Evolutionary conservation across 2,329 filamentous ascomycete species (phyloP), one percentile per base, ranked within the genome.

Genomic region (Aspergillaceae sp.): DNA sequence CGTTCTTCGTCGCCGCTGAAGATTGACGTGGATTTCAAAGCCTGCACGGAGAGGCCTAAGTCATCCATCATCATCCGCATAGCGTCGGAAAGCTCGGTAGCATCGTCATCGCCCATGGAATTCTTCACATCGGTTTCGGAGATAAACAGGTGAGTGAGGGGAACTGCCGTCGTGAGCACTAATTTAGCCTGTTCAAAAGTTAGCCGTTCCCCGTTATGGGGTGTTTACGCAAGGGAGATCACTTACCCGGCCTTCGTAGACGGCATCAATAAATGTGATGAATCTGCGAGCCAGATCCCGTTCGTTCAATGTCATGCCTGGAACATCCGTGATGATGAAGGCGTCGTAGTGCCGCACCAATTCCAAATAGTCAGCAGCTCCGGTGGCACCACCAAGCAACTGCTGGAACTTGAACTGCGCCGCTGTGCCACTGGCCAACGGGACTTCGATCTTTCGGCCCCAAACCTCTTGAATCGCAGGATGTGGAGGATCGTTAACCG

Each of bases 231-330:
- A 42, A 38, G 19, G 35, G 7, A 11, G 19, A 11, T 11, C 32
- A 52, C 72, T 48, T 63, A 79, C 77, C 56, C 75, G 67, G 52
- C 70, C 74, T 67, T 98, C 92, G 62, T 98, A 98, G 4, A 96
- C 84, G 4, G 92, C 91, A 64, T 98, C 92, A 54, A 98, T 87
- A 57, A 98, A 96, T 0, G 91, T 98, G 64, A 98, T 98, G 67
- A 98, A 96, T 4, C 92, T 78, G 8, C 92, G 75, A 0, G 92
- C 92, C 35, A 95, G 76, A 69, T 98, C 92, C 19, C 92, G 81
- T 60, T 89, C 82, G 45, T 81, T 80, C 54, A 88, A 79, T 36
- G 84, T 92, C 92, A 98, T 97, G 4, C 84, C 87, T 0, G 92
- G 92, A 1, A 97, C 83, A 43, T 90, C 86, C 0, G 89, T 95